Conservation (phyloP, 306 rosid species). For the Argentina anserina region DNA sequence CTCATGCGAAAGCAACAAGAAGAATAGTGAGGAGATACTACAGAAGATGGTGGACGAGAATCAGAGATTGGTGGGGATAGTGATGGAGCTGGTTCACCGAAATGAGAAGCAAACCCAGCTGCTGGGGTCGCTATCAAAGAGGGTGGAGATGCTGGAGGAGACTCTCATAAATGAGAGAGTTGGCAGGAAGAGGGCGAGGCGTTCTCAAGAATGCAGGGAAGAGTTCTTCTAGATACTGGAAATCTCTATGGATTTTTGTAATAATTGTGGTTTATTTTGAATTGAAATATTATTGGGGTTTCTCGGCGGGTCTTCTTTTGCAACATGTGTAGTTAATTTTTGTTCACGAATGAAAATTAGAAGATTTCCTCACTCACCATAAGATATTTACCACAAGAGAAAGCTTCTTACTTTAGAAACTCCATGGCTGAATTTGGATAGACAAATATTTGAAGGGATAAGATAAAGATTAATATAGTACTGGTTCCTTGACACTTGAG, state of each 20-base stretch:
- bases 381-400: no score
- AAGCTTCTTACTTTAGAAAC: no score
- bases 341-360: no score
- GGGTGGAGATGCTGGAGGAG: slow-evolving; percentile 63
- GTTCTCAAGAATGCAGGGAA: background rate
- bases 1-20: background rate
- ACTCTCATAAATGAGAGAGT: slow-evolving; percentile 42
- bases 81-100: slow-evolving; percentile 43
- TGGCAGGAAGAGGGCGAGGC: slow-evolving; percentile 49
- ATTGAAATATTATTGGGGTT: no score
- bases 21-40: slow-evolving; percentile 28
- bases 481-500: no score
- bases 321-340: no score
- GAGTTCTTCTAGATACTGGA: background rate
- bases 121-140: slow-evolving; percentile 46
- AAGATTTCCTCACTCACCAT: no score
- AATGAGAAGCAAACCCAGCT: slow-evolving; percentile 48
- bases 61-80: slow-evolving; percentile 52
- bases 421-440: no score
- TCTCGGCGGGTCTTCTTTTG: no score
- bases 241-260: background rate
- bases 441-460: no score
- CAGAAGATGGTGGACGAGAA: slow-evolving; percentile 59
- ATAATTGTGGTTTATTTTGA: background rate
- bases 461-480: no score